Conservation (phyloP, 345 rosid genomes). For the Nasturtium officinale region DNA sequence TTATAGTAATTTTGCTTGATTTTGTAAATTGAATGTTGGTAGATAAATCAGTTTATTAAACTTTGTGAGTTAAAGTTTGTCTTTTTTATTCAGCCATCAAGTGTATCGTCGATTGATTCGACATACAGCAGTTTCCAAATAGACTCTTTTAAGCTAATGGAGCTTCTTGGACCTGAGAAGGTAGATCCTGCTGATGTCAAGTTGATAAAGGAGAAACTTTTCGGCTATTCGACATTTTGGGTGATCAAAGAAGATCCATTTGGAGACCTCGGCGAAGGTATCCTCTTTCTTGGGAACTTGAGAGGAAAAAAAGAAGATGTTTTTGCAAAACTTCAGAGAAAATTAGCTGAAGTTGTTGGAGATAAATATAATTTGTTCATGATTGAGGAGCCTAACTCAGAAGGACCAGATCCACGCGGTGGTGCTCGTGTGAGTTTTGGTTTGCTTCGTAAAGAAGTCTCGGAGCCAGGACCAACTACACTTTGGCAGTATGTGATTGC, state of each 20-base stretch:
- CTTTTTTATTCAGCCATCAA: slow-evolving; percentile 59
- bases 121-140: slow-evolving; percentile 74
- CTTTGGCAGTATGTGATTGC: slow-evolving; percentile 99
- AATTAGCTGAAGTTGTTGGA: slow-evolving; percentile 64
- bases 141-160: slow-evolving; percentile 90
- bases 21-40: not conserved
- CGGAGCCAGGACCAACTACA: slow-evolving; percentile 94
- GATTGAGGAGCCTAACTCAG: slow-evolving; percentile 96
- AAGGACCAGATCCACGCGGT: slow-evolving; percentile 90
- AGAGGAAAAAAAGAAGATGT: slow-evolving; percentile 83
- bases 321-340: slow-evolving; percentile 73
- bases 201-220: slow-evolving; percentile 75
- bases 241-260: slow-evolving; percentile 96
- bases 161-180: slow-evolving; percentile 96
- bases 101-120: slow-evolving; percentile 65
- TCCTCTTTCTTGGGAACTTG: slow-evolving; percentile 85
- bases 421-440: slow-evolving; percentile 95
- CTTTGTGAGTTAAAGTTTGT: slow-evolving; percentile 7
- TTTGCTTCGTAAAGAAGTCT: slow-evolving; percentile 90
- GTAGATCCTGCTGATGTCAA: slow-evolving; percentile 87
- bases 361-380: slow-evolving; percentile 85
- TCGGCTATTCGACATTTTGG: slow-evolving; percentile 95
- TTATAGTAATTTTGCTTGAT: not conserved
- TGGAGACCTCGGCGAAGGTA: slow-evolving; percentile 90
- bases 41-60: not conserved